A percentile compares a stretch with the other conserved stretches of the same genome.
These are phyloP conservation scores for Gossypium arboreum DNA, from an alignment of 345 rosid genomes.

Conservation along the genomic window DNA sequence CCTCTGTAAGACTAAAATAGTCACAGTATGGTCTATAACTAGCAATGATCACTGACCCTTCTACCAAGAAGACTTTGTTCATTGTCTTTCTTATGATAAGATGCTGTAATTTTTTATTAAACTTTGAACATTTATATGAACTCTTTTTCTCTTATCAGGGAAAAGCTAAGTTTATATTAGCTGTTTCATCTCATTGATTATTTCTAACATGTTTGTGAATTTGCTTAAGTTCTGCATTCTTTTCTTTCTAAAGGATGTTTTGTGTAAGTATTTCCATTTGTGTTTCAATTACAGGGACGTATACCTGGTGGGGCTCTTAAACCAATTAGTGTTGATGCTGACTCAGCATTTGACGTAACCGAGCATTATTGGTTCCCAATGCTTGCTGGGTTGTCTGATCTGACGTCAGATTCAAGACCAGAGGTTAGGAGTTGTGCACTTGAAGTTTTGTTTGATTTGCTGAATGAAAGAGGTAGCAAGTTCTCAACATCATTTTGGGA, in stretches of 20 bases:
- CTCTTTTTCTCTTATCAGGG: background rate
- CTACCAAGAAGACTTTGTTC: background rate
- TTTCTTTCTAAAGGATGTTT: background rate
- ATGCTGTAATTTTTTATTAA: background rate
- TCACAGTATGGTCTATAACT: background rate
- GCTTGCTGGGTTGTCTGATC: constrained; percentile 75
- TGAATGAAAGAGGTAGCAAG: constrained; percentile 75
- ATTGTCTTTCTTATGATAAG: background rate
- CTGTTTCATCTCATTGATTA: background rate
- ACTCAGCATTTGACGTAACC: constrained; percentile 50
- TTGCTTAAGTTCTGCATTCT: constrained; percentile 6
- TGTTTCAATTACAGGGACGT: constrained; percentile 44
- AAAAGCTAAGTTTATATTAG: background rate
- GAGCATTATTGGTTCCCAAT: constrained; percentile 82
- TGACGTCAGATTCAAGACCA: constrained; percentile 63
- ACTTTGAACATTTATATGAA: background rate
- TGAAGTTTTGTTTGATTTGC: constrained; percentile 72
- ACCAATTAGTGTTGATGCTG: constrained; percentile 44
- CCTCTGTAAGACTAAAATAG: background rate
- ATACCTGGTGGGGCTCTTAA: constrained; percentile 65
- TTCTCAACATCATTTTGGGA: constrained; percentile 73
- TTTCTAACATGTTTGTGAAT: background rate
- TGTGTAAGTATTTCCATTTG: constrained; percentile 11
- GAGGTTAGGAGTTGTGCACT: constrained; percentile 74
- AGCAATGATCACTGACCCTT: background rate